Evolutionary conservation across 805 yeast species (phyloP).

Genomic region (Dipodascus geniculatus): DNA sequence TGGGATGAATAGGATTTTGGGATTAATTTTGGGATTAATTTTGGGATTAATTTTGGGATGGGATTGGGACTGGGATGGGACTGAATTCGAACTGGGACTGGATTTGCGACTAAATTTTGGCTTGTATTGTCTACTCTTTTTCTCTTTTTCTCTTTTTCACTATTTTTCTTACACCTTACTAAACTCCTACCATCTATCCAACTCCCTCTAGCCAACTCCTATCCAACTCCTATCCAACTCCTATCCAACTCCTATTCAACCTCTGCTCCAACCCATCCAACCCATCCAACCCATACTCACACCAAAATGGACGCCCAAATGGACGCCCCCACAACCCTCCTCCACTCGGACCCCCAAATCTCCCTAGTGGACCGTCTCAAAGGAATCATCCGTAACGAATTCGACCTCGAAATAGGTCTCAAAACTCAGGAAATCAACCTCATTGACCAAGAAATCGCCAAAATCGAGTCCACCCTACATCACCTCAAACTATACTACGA

Average conservation of each 20-base stretch:
- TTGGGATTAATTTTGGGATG: too few species aligned
- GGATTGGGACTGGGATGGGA: too few species aligned
- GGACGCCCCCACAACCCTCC: background rate
- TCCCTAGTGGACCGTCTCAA: constrained; percentile 1
- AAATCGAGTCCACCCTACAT: constrained; percentile 23
- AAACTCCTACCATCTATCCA: background rate
- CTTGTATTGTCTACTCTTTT: too few species aligned
- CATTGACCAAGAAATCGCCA: constrained; percentile 26
- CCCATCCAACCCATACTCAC: too few species aligned
- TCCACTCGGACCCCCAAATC: background rate
- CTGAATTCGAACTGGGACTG: too few species aligned
- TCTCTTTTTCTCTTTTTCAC: too few species aligned
- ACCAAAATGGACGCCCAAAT: too few species aligned
- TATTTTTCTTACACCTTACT: background rate
- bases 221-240: background rate
- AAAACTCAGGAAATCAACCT: constrained; percentile 24
- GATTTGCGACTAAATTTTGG: too few species aligned
- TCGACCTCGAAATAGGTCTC: constrained; percentile 26
- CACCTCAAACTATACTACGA: constrained; percentile 18
- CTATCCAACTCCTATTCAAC: too few species aligned
- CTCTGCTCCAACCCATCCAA: too few species aligned
- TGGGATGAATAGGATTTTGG: too few species aligned
- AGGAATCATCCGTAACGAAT: constrained; percentile 17
- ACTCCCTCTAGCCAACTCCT: background rate
- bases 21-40: too few species aligned